Conservation (phyloP, 208 protist genomes). For the Leishmania mexicana region DNA sequence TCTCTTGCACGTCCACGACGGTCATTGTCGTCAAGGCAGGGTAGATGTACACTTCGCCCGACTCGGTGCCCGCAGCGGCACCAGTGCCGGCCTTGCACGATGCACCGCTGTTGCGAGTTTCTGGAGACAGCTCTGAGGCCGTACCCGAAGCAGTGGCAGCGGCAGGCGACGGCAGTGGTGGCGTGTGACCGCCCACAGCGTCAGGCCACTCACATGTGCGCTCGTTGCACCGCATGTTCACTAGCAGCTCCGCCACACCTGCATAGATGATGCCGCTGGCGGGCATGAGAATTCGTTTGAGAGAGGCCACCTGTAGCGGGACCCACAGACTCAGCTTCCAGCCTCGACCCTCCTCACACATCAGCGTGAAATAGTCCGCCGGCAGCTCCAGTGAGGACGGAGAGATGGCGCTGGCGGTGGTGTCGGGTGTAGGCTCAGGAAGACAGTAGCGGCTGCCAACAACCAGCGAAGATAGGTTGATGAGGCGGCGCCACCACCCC, state of each 20-base stretch:
- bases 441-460: constrained; percentile 39
- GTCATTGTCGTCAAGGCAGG: constrained; percentile 58
- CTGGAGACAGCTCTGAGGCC: neutral
- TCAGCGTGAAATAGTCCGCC: constrained; percentile 61
- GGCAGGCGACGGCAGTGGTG: neutral
- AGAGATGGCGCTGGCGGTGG: neutral
- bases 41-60: constrained; percentile 32
- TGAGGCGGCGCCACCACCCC: constrained; percentile 77
- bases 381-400: constrained; percentile 35
- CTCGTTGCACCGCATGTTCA: constrained; percentile 59
- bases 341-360: constrained; percentile 23
- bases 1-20: constrained; percentile 62
- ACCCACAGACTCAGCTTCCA: constrained; percentile 86
- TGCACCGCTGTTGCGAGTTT: constrained; percentile 20
- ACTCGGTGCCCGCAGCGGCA: constrained; percentile 16
- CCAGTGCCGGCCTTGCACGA: constrained; percentile 16
- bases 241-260: constrained; percentile 59
- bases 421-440: constrained; percentile 30
- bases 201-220: constrained; percentile 30
- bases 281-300: constrained; percentile 45
- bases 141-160: constrained; percentile 6
- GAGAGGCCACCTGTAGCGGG: constrained; percentile 34
- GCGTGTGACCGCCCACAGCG: neutral
- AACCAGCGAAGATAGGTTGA: constrained; percentile 50
- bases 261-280: constrained; percentile 26